A percentile compares a stretch with the other conserved stretches of the same genome.
phyloP scores from a whole-genome alignment of 2,329 filamentous ascomycete genomes.

The Rasamsonia emersonii region DNA sequence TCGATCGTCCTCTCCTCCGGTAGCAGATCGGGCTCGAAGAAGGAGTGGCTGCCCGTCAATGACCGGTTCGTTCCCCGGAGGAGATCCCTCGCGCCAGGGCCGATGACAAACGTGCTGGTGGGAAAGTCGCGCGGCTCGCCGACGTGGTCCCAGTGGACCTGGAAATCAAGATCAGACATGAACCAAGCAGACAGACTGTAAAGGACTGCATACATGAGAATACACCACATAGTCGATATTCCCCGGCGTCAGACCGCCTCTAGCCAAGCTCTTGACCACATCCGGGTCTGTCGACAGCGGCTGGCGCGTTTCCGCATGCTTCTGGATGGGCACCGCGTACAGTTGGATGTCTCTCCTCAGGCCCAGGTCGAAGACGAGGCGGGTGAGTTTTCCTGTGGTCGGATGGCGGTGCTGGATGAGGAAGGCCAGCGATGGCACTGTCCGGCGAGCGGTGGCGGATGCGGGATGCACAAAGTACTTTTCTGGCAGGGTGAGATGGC shows the following conservation, averaged over 20 bases:
- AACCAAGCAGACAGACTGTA: not conserved
- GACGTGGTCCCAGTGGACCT: conserved; percentile 38
- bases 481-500: conserved; percentile 19
- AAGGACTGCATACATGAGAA: conserved; percentile 27
- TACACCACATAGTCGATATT: conserved; percentile 36
- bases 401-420: conserved; percentile 18
- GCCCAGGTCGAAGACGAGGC: conserved; percentile 22
- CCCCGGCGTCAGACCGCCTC: conserved; percentile 24
- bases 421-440: conserved; percentile 24
- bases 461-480: conserved; percentile 18
- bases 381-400: conserved; percentile 10
- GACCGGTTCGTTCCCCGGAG: no score
- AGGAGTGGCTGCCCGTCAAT: conserved; percentile 14
- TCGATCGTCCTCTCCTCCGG: conserved; percentile 15
- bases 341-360: conserved; percentile 17
- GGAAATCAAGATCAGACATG: conserved; percentile 9
- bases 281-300: conserved; percentile 18
- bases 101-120: conserved; percentile 31
- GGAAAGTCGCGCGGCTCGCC: conserved; percentile 32
- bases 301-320: conserved; percentile 16
- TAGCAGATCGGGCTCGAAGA: conserved; percentile 20
- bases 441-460: conserved; percentile 13
- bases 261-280: conserved; percentile 23
- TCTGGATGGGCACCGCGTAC: conserved; percentile 15
- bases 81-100: conserved; percentile 20